A percentile compares a stretch with the other conserved stretches of the same genome.
Conservation (phyloP, 1,284 basidiomycete genomes). For the Erythrobasidium hasegawianum region DNA sequence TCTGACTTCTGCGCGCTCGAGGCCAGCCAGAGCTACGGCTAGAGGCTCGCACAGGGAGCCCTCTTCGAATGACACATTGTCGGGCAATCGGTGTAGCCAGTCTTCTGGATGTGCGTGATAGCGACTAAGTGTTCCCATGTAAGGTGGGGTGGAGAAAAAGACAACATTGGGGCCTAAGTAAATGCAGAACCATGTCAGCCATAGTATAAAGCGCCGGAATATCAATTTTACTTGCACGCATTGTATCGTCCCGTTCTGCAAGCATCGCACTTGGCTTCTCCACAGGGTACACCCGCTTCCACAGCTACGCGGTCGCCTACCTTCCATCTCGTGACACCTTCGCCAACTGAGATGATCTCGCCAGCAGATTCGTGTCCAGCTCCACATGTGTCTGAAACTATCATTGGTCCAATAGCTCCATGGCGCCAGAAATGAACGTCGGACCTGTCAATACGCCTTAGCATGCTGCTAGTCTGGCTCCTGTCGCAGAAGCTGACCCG, state of each 20-base stretch:
- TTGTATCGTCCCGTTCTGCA: conserved; percentile 57
- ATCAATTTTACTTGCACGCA: conserved; percentile 44
- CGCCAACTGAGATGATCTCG: conserved; percentile 52
- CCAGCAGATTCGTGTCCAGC: conserved; percentile 47
- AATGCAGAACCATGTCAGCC: neutral
- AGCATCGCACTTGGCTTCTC: conserved; percentile 50
- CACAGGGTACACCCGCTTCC: conserved; percentile 56
- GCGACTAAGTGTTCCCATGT: conserved; percentile 52
- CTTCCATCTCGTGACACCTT: conserved; percentile 49
- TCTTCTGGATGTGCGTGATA: conserved; percentile 56
- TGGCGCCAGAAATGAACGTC: conserved; percentile 58
- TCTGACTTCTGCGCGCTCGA: conserved; percentile 53
- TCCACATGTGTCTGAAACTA: conserved; percentile 18
- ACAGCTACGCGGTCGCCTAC: conserved; percentile 53
- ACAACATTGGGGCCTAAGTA: conserved; percentile 12
- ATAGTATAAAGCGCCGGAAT: too few relatives aligned
- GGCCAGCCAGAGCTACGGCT: conserved; percentile 55
- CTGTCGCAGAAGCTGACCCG: conserved; percentile 45
- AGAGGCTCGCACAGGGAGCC: conserved; percentile 53
- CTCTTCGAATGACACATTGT: conserved; percentile 54
- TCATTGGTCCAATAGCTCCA: conserved; percentile 49
- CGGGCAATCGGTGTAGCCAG: conserved; percentile 57
- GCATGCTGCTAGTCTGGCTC: conserved; percentile 15
- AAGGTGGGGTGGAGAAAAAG: conserved; percentile 46
- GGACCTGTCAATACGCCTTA: conserved; percentile 43